Conservation (phyloP, 352 stramenopile species). For the Phytophthora pistaciae region DNA sequence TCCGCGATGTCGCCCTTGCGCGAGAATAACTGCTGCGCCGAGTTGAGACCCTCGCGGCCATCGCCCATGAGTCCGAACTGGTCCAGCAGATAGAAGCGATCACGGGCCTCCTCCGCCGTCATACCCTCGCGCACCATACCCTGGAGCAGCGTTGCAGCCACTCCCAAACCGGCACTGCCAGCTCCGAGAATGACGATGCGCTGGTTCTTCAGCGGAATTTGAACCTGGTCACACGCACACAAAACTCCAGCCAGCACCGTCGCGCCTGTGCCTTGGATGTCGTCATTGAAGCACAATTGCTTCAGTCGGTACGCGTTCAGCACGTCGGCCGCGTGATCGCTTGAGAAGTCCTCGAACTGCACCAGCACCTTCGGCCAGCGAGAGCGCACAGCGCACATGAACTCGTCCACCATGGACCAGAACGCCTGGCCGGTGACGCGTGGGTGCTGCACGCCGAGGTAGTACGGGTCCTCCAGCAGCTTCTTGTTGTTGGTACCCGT, state of each 20-base stretch:
- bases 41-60: constrained; percentile 58
- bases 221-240: constrained; percentile 67
- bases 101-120: constrained; percentile 67
- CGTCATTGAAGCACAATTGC: constrained; percentile 97
- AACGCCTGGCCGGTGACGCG: constrained; percentile 93
- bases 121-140: constrained; percentile 93
- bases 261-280: constrained; percentile 98
- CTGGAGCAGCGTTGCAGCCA: constrained; percentile 90
- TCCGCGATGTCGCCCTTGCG: constrained; percentile 65
- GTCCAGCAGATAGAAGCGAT: constrained; percentile 85
- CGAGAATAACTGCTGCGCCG: constrained; percentile 85
- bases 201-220: constrained; percentile 92
- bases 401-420: constrained; percentile 96
- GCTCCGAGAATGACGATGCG: constrained; percentile 96
- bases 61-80: constrained; percentile 74
- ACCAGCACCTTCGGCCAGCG: constrained; percentile 95
- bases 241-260: constrained; percentile 93
- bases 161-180: constrained; percentile 93
- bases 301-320: constrained; percentile 95
- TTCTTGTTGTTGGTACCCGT: constrained; percentile 97
- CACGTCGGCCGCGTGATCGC: constrained; percentile 87
- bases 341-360: constrained; percentile 98
- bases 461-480: constrained; percentile 94
- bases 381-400: constrained; percentile 82
- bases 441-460: constrained; percentile 92